Conservation (phyloP, 768 basidiomycete species). For the Cyathus striatus region DNA sequence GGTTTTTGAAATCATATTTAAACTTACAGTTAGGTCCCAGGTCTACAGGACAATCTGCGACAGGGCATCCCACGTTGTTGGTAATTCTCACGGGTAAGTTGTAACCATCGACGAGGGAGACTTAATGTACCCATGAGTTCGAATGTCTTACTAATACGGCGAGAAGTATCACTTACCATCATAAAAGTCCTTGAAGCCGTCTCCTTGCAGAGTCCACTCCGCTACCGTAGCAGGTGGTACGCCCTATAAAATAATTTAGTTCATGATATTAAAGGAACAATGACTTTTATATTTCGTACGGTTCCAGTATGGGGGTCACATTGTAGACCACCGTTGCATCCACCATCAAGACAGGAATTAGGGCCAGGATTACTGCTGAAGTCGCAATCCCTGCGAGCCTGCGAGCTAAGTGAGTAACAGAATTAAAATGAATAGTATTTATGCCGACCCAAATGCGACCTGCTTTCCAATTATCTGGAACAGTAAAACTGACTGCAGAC, state of each 20-base stretch:
- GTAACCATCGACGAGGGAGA: conserved; percentile 63
- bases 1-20: neutral
- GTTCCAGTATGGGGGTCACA: conserved; percentile 51
- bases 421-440: neutral
- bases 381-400: conserved; percentile 64
- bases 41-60: conserved; percentile 59
- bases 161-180: conserved; percentile 37
- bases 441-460: conserved; percentile 49
- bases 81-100: conserved; percentile 57
- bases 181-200: conserved; percentile 46
- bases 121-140: too few relatives aligned
- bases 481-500: conserved; percentile 39
- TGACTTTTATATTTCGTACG: conserved; percentile 16
- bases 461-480: conserved; percentile 61
- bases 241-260: conserved; percentile 24
- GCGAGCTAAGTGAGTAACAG: conserved; percentile 6
- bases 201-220: conserved; percentile 54
- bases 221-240: conserved; percentile 69
- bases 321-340: conserved; percentile 63
- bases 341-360: conserved; percentile 58
- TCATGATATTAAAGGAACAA: conserved; percentile 1
- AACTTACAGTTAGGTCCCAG: conserved; percentile 46
- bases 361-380: conserved; percentile 50
- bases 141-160: neutral
- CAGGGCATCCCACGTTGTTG: conserved; percentile 49